phyloP scores from a whole-genome alignment of 2,329 filamentous ascomycete species.

The Fusarium continuum region DNA sequence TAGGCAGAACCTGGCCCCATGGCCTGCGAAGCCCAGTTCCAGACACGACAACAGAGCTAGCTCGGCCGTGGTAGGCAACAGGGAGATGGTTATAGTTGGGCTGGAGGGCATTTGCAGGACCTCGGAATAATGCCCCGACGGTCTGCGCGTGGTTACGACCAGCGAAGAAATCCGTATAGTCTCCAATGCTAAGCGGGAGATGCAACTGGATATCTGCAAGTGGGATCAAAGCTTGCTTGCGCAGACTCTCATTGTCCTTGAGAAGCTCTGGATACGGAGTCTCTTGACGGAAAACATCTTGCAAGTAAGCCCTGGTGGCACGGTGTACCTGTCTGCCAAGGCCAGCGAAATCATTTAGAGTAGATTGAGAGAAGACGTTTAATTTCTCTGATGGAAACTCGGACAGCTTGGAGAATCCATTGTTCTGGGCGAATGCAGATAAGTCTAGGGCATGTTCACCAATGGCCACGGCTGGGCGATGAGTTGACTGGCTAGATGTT shows the following conservation, averaged over 20 bases:
- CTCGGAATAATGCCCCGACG: slow-evolving; percentile 76
- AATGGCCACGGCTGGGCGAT: slow-evolving; percentile 74
- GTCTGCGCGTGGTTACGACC: slow-evolving; percentile 78
- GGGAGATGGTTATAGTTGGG: slow-evolving; percentile 84
- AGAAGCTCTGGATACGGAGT: slow-evolving; percentile 52
- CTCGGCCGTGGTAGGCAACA: slow-evolving; percentile 82
- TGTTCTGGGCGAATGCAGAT: slow-evolving; percentile 61
- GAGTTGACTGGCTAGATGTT: slow-evolving; percentile 62
- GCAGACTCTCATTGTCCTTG: slow-evolving; percentile 47
- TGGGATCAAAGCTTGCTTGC: slow-evolving; percentile 44
- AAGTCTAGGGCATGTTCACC: slow-evolving; percentile 77
- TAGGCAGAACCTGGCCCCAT: slow-evolving; percentile 73
- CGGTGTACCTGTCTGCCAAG: slow-evolving; percentile 74
- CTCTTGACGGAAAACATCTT: slow-evolving; percentile 66
- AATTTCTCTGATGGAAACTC: slow-evolving; percentile 40
- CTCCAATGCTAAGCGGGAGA: slow-evolving; percentile 79
- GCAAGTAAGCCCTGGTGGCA: slow-evolving; percentile 74
- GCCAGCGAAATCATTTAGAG: slow-evolving; percentile 48
- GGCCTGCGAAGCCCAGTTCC: slow-evolving; percentile 77
- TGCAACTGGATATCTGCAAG: slow-evolving; percentile 66
- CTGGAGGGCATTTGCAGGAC: slow-evolving; percentile 76
- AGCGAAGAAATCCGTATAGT: slow-evolving; percentile 88
- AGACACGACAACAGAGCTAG: slow-evolving; percentile 78
- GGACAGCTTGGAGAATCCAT: slow-evolving; percentile 50
- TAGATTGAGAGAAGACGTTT: slow-evolving; percentile 42